These are phyloP conservation scores for Penicillium simplicissimum DNA, from an alignment of 495 filamentous ascomycete species.

Conservation along the genomic window DNA sequence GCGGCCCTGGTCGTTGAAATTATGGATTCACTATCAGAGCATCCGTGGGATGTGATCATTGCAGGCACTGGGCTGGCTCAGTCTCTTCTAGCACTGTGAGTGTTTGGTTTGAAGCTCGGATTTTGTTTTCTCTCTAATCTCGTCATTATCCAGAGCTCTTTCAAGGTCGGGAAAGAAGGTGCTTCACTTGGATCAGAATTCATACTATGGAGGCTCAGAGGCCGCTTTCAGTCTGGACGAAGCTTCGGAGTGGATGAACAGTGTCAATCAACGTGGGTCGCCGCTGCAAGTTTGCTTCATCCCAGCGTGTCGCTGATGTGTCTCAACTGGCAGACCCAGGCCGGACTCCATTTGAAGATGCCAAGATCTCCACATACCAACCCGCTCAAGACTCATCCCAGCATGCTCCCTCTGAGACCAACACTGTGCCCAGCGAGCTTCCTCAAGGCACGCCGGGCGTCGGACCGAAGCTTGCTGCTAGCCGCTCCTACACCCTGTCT, in stretches of 20 bases:
- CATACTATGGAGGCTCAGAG: conserved; percentile 83
- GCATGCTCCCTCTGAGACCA: not conserved
- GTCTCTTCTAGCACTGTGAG: conserved; percentile 92
- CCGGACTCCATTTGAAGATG: conserved; percentile 42
- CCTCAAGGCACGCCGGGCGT: conserved; percentile 5
- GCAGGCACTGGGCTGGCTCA: conserved; percentile 86
- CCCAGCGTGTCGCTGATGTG: conserved; percentile 26
- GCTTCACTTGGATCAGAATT: conserved; percentile 84
- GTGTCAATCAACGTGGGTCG: conserved; percentile 48
- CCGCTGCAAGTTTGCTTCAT: not conserved
- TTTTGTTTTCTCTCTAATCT: conserved; percentile 51
- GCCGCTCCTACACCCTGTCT: conserved; percentile 79
- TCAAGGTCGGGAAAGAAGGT: conserved; percentile 90
- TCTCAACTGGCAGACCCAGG: conserved; percentile 34
- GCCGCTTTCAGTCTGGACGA: conserved; percentile 88
- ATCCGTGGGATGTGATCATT: conserved; percentile 89
- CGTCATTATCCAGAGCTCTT: conserved; percentile 68
- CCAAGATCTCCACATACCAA: conserved; percentile 28
- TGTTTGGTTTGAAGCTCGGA: conserved; percentile 26
- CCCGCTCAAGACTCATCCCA: conserved; percentile 7
- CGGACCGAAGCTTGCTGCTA: conserved; percentile 53
- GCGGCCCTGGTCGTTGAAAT: conserved; percentile 18
- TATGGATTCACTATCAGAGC: conserved; percentile 82
- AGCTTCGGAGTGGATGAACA: conserved; percentile 68
- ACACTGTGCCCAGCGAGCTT: conserved; percentile 11